A percentile compares a stretch with the other conserved stretches of the same genome.
These are phyloP conservation scores for Mycosarcoma mackinlayi DNA, from an alignment of 1,284 basidiomycete species.

Conservation along the genomic window DNA sequence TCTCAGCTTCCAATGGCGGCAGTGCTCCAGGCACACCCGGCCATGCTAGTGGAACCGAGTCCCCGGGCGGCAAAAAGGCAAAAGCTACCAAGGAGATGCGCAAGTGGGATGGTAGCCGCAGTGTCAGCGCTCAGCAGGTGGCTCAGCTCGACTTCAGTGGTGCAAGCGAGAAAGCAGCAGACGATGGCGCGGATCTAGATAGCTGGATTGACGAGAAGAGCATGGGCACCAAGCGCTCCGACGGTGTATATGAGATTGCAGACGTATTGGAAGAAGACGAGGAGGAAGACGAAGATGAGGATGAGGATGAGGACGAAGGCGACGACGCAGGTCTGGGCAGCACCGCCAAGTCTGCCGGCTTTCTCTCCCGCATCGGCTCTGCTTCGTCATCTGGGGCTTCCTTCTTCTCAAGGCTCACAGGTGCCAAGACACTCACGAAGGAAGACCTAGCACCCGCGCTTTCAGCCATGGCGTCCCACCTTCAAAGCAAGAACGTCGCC, in stretches of 20 bases:
- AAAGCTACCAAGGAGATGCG: conserved; percentile 80
- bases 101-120: conserved; percentile 85
- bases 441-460: conserved; percentile 88
- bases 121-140: conserved; percentile 84
- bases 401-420: conserved; percentile 73
- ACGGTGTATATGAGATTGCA: conserved; percentile 92
- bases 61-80: conserved; percentile 70
- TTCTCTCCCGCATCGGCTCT: conserved; percentile 73
- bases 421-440: conserved; percentile 80
- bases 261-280: conserved; percentile 74
- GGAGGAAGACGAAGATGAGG: conserved; percentile 72
- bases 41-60: conserved; percentile 40
- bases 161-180: conserved; percentile 73
- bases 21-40: conserved; percentile 69
- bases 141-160: conserved; percentile 83
- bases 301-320: conserved; percentile 72
- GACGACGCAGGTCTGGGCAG: conserved; percentile 20
- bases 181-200: conserved; percentile 66
- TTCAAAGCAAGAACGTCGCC: conserved; percentile 99
- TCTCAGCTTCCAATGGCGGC: conserved; percentile 68
- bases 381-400: conserved; percentile 39
- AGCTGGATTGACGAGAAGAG: conserved; percentile 75
- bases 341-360: conserved; percentile 66
- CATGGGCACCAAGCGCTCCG: conserved; percentile 79
- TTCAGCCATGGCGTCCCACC: conserved; percentile 92